Conservation (phyloP, 176 grass and related monocot genomes). For the Aegilops speltoides region DNA sequence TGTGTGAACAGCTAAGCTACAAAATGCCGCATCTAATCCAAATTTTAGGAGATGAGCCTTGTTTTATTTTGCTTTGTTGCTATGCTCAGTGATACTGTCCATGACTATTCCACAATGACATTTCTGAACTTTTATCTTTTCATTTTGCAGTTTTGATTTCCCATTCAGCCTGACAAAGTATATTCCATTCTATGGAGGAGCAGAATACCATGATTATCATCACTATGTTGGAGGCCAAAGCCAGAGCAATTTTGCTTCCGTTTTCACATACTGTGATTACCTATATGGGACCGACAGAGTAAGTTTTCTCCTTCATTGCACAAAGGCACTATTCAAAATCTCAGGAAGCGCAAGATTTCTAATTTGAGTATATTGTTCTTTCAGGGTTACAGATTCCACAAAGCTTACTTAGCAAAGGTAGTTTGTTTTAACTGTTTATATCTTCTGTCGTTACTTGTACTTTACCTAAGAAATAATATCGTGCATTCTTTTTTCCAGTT, state of each 20-base stretch:
- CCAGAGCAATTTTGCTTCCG: conserved; percentile 91
- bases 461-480: background rate
- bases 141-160: conserved; percentile 82
- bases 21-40: background rate
- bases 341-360: conserved; percentile 6
- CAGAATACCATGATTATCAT: conserved; percentile 98
- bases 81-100: background rate
- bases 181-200: conserved; percentile 92
- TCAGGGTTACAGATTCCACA: conserved; percentile 94
- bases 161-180: conserved; percentile 82
- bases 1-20: background rate
- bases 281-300: conserved; percentile 92
- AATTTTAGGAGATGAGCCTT: background rate
- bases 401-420: conserved; percentile 78
- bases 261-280: conserved; percentile 97
- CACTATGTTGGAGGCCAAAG: conserved; percentile 89
- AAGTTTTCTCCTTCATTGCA: conserved; percentile 20
- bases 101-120: background rate
- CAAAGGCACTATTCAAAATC: background rate
- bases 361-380: conserved; percentile 29
- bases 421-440: background rate
- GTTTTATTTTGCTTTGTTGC: background rate
- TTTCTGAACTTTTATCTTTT: background rate
- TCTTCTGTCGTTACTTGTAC: background rate
- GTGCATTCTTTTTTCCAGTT: background rate